Base-by-base conservation (phyloP, 352 stramenopile species). In the Phytophthora syringae region DNA sequence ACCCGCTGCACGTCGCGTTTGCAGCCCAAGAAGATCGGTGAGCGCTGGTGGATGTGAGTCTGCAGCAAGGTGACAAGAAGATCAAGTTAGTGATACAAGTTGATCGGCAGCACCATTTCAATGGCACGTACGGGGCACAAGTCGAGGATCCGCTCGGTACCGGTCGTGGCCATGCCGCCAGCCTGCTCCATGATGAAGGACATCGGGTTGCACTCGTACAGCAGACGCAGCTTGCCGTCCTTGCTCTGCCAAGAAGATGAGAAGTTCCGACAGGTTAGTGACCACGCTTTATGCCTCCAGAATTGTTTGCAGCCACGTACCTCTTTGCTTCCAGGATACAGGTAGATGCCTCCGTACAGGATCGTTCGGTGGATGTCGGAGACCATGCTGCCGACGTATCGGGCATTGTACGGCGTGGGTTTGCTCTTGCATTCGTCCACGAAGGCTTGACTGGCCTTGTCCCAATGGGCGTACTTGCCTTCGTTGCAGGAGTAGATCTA, bases 151-250 rank as follows among this genome's bases (percentile, higher is more conserved):
- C 94, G 89, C 72, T 96, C 75, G 5, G 79, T 89, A 74, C 97
- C 97, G 16, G 96, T 99, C 37, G 93, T 98, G 39, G 97, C 94
- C 45, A 97, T 86, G 48, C 97, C 97, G 58, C 97, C 97, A 51
- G 96, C 96, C 78, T 99, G 89, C 74, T 99, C 97, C 54, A 99
- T 94, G 75, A 99, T 98, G 75, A 98, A 95, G 36, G 97, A 97
- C 97, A 99, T 99, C 7, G 97, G 97, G 84, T 98, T 99, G 74
- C 93, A 92, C 77, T 99, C 97, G 81, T 99, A 99, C 7, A 99
- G 86, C 54, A 99, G 83, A 80, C 97, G 94, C 69, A 99, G 87
- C 82, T 99, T 99, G 81, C 89, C 90, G 7, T 67, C 74, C 67
- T 91, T 90, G 73, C 71, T 90, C 77, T 73, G 64, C 13, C 39